phyloP scores from a whole-genome alignment of 1,284 basidiomycete genomes.

The Testicularia cyperi region DNA sequence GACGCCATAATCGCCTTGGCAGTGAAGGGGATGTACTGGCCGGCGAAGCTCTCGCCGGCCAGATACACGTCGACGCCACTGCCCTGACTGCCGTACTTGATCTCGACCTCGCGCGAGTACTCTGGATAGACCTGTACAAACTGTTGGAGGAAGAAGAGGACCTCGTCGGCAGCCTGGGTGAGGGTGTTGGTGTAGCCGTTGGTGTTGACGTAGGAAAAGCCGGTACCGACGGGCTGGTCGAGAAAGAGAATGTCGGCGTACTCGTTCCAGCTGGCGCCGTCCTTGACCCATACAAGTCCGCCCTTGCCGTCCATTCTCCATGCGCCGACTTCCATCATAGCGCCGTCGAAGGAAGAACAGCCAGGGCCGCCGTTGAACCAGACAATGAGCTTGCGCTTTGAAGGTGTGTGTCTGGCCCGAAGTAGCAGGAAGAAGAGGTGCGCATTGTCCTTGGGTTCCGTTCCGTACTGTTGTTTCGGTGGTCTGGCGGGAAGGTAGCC shows the following conservation, averaged over 20 bases:
- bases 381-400: slow-evolving; percentile 83
- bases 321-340: slow-evolving; percentile 97
- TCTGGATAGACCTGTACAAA: slow-evolving; percentile 92
- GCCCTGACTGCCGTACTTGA: slow-evolving; percentile 46
- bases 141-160: slow-evolving; percentile 79
- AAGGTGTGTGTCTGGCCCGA: slow-evolving; percentile 81
- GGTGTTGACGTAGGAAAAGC: slow-evolving; percentile 84
- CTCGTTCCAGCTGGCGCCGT: slow-evolving; percentile 95
- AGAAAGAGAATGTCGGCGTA: slow-evolving; percentile 96
- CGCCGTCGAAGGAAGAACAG: slow-evolving; percentile 93
- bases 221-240: slow-evolving; percentile 95
- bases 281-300: slow-evolving; percentile 68
- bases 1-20: slow-evolving; percentile 78
- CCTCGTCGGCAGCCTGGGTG: slow-evolving; percentile 73
- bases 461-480: background rate
- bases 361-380: slow-evolving; percentile 98
- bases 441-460: slow-evolving; percentile 63
- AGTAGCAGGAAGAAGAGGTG: slow-evolving; percentile 88
- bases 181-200: slow-evolving; percentile 74
- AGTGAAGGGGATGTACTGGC: slow-evolving; percentile 61
- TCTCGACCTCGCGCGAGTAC: slow-evolving; percentile 63
- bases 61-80: slow-evolving; percentile 72
- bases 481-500: slow-evolving; percentile 52
- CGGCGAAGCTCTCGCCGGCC: slow-evolving; percentile 30
- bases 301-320: slow-evolving; percentile 75